Base-by-base conservation (phyloP, 352 stramenopile genomes). In the Aphanomyces euteiches region DNA sequence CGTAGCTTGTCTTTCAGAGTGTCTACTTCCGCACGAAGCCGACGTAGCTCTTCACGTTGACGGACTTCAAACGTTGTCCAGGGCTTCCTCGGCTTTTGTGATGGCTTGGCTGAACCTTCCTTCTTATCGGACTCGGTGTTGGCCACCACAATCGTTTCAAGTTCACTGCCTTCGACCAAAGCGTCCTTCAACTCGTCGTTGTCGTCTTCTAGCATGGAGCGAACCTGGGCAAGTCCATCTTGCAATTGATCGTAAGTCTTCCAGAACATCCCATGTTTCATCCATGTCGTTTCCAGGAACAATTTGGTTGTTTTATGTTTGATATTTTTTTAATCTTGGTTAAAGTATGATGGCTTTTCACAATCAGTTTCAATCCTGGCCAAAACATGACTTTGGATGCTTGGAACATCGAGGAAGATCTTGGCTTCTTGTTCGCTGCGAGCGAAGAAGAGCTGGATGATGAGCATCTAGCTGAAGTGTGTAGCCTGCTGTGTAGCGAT, bases 1-100 rank as follows among this genome's bases (percentile, higher is more conserved):
- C 28, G 19, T 13, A 67, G 59, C 59, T 17, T 67, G 7, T 48
- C 43, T 50, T 67, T 48, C 39, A 67, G 43, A 41, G 17, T 8
- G 8, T 17, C 19, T 5, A 67, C 59, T 67, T 67, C 41, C 5
- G 54, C 43, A 15, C 59, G 59, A 15, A 67, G 59, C 19, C 39
- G 59, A 19, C 39, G 40, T 15, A 67, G 38, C 43, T 67, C 59
- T 21, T 56, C 36, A 12, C 56, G 54, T 56, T 67, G 59, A 5
- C 59, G 59, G 8, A 39, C 39, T 36, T 67, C 38, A 40, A 67
- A 67, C 39, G 41, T 43, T 37, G 54, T 61, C 17, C 54, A 4
- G 7, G 19, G 19, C 10, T 39, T 40, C 34, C 37, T 61, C 54
- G 39, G 39, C 28, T 28, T n/a, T 50, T 50, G 0, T 12, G 54